Evolutionary conservation across 2,329 filamentous ascomycete species (phyloP).

Genomic region (Colletotrichum limetticola): DNA sequence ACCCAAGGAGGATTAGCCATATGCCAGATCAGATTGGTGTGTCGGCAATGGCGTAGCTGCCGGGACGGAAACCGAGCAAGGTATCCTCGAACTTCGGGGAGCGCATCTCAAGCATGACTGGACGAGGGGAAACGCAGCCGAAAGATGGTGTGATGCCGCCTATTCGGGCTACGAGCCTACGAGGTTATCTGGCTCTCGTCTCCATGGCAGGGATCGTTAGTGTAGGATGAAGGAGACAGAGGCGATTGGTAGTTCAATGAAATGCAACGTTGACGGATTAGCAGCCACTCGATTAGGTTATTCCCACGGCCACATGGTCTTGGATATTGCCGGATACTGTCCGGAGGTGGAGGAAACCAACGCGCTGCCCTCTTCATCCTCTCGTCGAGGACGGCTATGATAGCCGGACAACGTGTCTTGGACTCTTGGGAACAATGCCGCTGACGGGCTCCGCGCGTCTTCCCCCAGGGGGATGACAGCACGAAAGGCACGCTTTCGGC

Average conservation of each 20-base stretch:
- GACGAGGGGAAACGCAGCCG: neutral
- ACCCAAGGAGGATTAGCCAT: neutral
- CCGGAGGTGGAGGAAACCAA: neutral
- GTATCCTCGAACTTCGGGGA: neutral
- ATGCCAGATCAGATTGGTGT: neutral
- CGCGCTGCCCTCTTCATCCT: no score
- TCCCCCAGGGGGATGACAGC: no score
- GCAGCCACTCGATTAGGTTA: neutral
- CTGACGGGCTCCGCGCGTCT: neutral
- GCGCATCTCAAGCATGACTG: neutral
- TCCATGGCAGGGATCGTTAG: neutral
- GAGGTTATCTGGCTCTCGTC: neutral
- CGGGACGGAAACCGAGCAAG: neutral
- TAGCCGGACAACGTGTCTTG: neutral
- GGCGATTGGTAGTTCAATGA: neutral
- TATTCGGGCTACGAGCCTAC: slow-evolving; percentile 10
- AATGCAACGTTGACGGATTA: neutral
- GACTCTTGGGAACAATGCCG: neutral
- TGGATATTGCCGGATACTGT: neutral
- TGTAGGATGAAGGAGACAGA: neutral
- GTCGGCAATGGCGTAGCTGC: slow-evolving; percentile 9
- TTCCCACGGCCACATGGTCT: neutral
- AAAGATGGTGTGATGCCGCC: slow-evolving; percentile 10
- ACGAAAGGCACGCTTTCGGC: neutral
- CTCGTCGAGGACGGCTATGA: neutral